Evolutionary conservation across 2,329 filamentous ascomycete species (phyloP), one percentile per base, ranked within the genome.

Genomic region (Aspergillus sp.): DNA sequence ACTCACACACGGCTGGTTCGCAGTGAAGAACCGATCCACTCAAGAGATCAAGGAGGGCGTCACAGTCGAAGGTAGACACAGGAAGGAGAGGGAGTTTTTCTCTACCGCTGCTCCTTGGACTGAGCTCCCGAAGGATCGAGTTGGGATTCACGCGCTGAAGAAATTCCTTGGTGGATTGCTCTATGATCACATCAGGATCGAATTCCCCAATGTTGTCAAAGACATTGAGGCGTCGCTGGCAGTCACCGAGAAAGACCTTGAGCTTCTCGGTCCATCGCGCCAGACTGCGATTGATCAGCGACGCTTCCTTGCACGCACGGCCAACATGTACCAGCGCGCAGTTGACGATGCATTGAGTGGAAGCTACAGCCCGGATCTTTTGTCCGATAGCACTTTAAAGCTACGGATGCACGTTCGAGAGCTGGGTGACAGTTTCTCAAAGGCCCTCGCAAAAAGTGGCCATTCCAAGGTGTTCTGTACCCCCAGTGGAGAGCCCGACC

Each of bases 41-140:
- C 52, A 66, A 9, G 63, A 68, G 11, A 64, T 67, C n/a, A 48
- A 65, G n/a, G 52, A 64, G 5, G 63, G 64, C 2, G 57, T 63
- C 4, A 56, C 57, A n/a, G 72, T 88, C 2, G 57, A 61, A 21
- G 58, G 68, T 5, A 57, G 63, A 15, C 59, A 65, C 27, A n/a
- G 17, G 7, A 62, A 43, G 1, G 64, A 66, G 12, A 60, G 45
- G 17, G 19, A 49, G 6, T 67, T 63, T 21, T 66, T 65, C 40
- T 48, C 47, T 1, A 51, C 39, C 3, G 24, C 15, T 6, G 27
- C 52, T 0, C 65, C 64, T 2, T 66, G 65, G 63, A 62, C 46
- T 1, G 54, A 56, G 3, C 57, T 67, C n/a, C 19, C 39, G 5
- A 64, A 56, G 24, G 56, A 65, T 14, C 59, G 61, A 7, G 62